Conservation (phyloP, 2,329 filamentous ascomycete species). For the Fusarium circinatum region DNA sequence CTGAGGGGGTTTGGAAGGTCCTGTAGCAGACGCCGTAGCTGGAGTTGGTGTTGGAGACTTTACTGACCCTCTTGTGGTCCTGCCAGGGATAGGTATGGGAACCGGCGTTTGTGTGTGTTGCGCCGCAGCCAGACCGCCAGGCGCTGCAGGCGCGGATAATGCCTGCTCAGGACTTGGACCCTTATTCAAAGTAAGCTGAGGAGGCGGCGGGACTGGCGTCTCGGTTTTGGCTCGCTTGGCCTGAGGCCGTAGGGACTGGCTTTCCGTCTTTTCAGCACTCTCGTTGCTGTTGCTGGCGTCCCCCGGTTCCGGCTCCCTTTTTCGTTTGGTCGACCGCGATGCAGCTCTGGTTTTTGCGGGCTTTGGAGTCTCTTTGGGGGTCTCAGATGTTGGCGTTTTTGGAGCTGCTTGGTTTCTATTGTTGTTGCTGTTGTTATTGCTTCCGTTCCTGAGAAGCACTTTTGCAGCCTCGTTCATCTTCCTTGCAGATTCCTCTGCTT, state of each 20-base stretch:
- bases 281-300: conserved; percentile 46
- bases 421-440: conserved; percentile 4
- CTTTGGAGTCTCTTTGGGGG: conserved; percentile 43
- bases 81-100: conserved; percentile 50
- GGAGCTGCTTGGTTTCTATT: conserved; percentile 37
- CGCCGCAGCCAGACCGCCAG: conserved; percentile 26
- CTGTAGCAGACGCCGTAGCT: conserved; percentile 41
- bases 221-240: conserved; percentile 66
- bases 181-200: conserved; percentile 48
- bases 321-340: conserved; percentile 56
- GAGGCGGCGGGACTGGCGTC: conserved; percentile 63
- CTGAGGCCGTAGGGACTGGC: conserved; percentile 51
- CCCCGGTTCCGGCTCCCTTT: conserved; percentile 53
- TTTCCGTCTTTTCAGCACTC: conserved; percentile 36
- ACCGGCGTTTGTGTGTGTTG: conserved; percentile 55
- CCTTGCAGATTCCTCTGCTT: conserved; percentile 67
- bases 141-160: conserved; percentile 30
- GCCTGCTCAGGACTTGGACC: conserved; percentile 38
- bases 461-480: conserved; percentile 63
- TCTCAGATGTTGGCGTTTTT: conserved; percentile 40
- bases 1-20: conserved; percentile 47
- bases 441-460: conserved; percentile 54
- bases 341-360: conserved; percentile 45
- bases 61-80: conserved; percentile 44
- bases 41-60: conserved; percentile 47